phyloP scores from a whole-genome alignment of 805 yeast genomes.

The Candida ipomoeae region DNA sequence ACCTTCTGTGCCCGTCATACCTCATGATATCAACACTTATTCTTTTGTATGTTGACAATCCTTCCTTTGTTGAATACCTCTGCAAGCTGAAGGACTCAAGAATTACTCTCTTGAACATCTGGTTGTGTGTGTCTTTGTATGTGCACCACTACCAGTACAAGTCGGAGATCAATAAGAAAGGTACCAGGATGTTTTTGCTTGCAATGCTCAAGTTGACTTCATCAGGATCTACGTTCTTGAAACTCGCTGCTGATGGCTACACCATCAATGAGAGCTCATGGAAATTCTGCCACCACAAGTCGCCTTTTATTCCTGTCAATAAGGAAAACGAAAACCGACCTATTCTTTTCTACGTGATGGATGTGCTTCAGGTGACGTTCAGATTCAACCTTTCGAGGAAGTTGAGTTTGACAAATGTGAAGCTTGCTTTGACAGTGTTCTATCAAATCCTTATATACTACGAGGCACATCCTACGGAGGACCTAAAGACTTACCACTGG shows the following conservation, averaged over 20 bases:
- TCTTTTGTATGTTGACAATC: conserved; percentile 9
- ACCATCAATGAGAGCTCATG: conserved; percentile 35
- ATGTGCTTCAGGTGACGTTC: conserved; percentile 15
- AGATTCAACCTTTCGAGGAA: conserved; percentile 38
- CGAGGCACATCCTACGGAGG: conserved; percentile 15
- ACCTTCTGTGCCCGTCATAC: conserved; percentile 11
- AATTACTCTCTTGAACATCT: conserved; percentile 20
- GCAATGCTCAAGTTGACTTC: conserved; percentile 26
- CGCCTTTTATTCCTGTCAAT: conserved; percentile 29
- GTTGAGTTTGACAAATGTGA: conserved; percentile 29
- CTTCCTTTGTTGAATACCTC: conserved; percentile 8
- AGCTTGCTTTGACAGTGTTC: conserved; percentile 24
- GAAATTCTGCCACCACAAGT: conserved; percentile 40
- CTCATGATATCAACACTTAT: conserved; percentile 11
- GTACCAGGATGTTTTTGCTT: conserved; percentile 26
- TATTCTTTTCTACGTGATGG: conserved; percentile 23
- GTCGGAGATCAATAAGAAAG: conserved; percentile 20
- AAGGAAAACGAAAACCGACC: conserved; percentile 19
- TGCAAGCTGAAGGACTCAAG: not conserved
- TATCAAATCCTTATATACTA: conserved; percentile 23
- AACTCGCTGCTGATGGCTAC: conserved; percentile 4
- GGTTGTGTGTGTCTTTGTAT: conserved; percentile 38
- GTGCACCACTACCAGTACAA: conserved; percentile 36
- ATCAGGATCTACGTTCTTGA: conserved; percentile 1
- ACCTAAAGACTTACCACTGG: conserved; percentile 30